Evolutionary conservation across 179 eudicot species (phyloP).

Genomic region (Beta corolliflora): DNA sequence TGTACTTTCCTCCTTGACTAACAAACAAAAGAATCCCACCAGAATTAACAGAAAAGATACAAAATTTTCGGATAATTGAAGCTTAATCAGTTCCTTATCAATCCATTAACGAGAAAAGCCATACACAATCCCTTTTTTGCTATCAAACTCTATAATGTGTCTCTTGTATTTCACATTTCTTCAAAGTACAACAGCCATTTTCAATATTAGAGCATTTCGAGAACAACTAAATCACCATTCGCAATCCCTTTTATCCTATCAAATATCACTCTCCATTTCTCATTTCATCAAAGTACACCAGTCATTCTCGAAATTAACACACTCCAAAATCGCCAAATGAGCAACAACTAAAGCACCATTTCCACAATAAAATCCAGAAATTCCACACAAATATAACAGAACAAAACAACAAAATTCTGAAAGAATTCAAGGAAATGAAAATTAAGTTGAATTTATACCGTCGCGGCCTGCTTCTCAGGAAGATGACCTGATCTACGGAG

Average conservation of each 20-base stretch:
- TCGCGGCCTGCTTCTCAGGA: slow-evolving; percentile 75
- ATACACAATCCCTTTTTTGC: not conserved
- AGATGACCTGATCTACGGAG: slow-evolving; percentile 52
- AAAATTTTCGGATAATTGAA: not conserved
- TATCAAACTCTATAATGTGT: not conserved
- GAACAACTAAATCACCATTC: not conserved
- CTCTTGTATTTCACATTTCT: not conserved
- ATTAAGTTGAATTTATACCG: slow-evolving; percentile 33
- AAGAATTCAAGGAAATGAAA: not conserved
- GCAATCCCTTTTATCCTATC: too few species aligned
- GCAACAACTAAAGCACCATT: too few species aligned
- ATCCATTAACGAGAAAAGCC: not conserved
- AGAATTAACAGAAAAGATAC: too few species aligned
- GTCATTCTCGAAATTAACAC: too few species aligned
- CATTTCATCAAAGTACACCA: too few species aligned
- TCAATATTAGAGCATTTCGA: not conserved
- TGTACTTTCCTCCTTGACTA: not conserved
- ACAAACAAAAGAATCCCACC: not conserved
- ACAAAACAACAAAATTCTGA: not conserved
- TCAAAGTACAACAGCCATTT: not conserved
- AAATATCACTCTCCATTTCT: too few species aligned
- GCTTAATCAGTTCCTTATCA: not conserved
- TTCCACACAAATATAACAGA: not conserved
- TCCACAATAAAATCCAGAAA: too few species aligned
- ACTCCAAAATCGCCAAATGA: too few species aligned